phyloP scores from a whole-genome alignment of 75 land plant genomes.

The Adiantum capillusveneris region DNA sequence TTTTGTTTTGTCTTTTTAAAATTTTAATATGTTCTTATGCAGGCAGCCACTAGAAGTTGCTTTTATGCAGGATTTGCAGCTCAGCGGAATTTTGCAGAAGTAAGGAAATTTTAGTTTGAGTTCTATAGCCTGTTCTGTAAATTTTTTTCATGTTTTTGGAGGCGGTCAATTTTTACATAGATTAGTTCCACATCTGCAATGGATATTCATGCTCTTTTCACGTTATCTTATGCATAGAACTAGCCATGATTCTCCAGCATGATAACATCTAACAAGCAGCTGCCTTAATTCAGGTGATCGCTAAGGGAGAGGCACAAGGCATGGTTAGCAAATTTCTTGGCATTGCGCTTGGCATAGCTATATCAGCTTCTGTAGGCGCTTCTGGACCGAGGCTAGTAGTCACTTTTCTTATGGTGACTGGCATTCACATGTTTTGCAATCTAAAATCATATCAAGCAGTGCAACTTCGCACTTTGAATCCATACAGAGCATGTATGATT shows the following conservation, averaged over 20 bases:
- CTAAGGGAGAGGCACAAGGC: slow-evolving; percentile 99
- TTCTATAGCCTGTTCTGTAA: no score
- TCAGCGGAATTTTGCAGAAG: slow-evolving; percentile 94
- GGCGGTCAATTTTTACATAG: no score
- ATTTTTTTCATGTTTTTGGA: no score
- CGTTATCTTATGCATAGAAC: no score
- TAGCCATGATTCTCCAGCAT: no score
- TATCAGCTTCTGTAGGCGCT: slow-evolving; percentile 64
- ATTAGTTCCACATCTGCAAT: no score
- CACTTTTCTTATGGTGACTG: slow-evolving; percentile 59
- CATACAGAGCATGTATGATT: slow-evolving; percentile 86
- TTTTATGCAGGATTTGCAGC: slow-evolving; percentile 99
- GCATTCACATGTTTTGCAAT: slow-evolving; percentile 87
- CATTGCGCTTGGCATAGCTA: slow-evolving; percentile 72
- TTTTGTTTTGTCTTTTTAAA: no score
- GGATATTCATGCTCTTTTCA: no score
- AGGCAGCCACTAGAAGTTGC: slow-evolving; percentile 98
- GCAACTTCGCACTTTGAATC: slow-evolving; percentile 89
- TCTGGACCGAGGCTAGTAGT: slow-evolving; percentile 64
- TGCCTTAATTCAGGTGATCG: slow-evolving; percentile 66
- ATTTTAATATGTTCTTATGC: slow-evolving; percentile 9
- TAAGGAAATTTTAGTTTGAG: no score
- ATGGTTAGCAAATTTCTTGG: slow-evolving; percentile 98
- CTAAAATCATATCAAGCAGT: slow-evolving; percentile 90
- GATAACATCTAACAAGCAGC: no score